Conservation (phyloP, 2,329 filamentous ascomycete genomes). For the Diaporthe sp. region DNA sequence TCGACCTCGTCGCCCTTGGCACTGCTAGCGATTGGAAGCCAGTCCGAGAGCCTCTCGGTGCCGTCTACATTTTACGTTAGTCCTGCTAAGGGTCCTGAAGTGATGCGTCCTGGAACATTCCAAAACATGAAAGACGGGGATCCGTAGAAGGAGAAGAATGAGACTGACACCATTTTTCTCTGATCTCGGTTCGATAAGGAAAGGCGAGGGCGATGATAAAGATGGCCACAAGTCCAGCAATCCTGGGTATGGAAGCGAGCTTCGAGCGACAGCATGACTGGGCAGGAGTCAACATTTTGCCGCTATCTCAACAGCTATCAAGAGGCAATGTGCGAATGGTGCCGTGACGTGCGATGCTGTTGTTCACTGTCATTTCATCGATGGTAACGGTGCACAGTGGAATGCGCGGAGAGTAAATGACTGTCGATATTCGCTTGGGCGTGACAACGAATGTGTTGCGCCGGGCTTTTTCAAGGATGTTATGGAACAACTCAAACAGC, state of each 20-base stretch:
- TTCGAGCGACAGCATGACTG: conserved; percentile 2
- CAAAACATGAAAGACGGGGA: too few relatives aligned
- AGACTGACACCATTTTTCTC: not conserved
- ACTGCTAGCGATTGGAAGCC: not conserved
- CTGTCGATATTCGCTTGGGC: not conserved
- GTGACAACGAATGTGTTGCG: not conserved
- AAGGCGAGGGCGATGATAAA: not conserved
- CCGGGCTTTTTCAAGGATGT: not conserved
- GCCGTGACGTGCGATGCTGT: not conserved
- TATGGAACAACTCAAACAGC: not conserved
- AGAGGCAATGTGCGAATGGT: not conserved
- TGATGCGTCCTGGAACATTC: too few relatives aligned
- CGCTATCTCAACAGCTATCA: not conserved
- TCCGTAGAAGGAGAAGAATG: too few relatives aligned
- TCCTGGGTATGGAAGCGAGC: not conserved
- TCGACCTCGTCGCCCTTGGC: not conserved
- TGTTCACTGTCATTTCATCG: not conserved
- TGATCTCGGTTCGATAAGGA: conserved; percentile 1
- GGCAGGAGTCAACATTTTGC: not conserved
- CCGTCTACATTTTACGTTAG: too few relatives aligned
- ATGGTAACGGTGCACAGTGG: not conserved
- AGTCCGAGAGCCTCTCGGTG: not conserved
- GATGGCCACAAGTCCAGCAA: not conserved
- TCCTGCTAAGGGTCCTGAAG: too few relatives aligned
- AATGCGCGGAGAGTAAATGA: not conserved